Percentiles rank a stretch among this genome's conserved stretches.
Evolutionary conservation across 768 basidiomycete species (phyloP).

Genomic region (Termitomyces sp.): DNA sequence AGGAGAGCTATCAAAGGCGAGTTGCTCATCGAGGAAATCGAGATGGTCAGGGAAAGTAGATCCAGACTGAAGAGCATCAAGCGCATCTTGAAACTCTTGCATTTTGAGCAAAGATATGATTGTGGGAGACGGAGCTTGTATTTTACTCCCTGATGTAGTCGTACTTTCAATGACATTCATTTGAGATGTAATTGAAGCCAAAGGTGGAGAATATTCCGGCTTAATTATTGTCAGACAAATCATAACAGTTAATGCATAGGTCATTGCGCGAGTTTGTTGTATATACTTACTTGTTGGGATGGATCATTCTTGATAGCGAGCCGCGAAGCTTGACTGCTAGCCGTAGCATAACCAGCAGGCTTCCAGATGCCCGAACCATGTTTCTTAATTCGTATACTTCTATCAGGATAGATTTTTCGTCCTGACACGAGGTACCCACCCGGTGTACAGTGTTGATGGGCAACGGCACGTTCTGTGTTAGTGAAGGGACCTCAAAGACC

Average conservation of each 20-base stretch:
- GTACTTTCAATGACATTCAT: not conserved
- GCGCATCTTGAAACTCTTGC: not conserved
- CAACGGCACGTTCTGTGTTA: not conserved
- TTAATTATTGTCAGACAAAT: not conserved
- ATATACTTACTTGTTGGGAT: not conserved
- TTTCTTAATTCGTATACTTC: not conserved
- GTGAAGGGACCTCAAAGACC: not conserved
- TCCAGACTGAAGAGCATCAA: not conserved
- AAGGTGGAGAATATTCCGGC: not conserved
- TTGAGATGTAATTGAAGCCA: not conserved
- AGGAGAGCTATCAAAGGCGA: constrained; percentile 6
- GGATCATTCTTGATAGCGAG: constrained; percentile 2
- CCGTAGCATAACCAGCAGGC: constrained; percentile 7
- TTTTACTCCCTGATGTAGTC: not conserved
- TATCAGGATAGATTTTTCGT: not conserved
- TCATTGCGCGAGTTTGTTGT: not conserved
- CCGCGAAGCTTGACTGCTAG: constrained; percentile 9
- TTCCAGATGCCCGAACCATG: constrained; percentile 4
- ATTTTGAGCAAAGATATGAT: not conserved
- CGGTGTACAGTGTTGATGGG: not conserved
- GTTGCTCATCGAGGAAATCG: not conserved
- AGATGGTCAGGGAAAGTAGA: constrained; percentile 5
- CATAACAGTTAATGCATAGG: not conserved
- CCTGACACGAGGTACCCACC: not conserved
- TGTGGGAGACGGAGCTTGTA: not conserved